Conservation (phyloP, 2,329 filamentous ascomycete species). For the Xylariales sp. region DNA sequence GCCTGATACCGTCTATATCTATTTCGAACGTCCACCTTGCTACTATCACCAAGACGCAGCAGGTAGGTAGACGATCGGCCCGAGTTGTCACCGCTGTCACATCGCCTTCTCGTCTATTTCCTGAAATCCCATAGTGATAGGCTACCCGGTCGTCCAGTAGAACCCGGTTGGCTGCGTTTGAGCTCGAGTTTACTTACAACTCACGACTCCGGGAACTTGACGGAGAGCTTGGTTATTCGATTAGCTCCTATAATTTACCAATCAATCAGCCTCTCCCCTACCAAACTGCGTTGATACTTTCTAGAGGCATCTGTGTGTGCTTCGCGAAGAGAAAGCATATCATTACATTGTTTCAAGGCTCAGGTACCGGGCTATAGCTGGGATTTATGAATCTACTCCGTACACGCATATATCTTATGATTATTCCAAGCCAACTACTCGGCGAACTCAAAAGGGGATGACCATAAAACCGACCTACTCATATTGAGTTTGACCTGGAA, state of each 20-base stretch:
- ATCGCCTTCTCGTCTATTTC: neutral
- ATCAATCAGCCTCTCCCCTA: neutral
- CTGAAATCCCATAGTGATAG: neutral
- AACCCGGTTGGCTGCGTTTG: neutral
- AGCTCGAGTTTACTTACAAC: neutral
- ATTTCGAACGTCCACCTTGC: neutral
- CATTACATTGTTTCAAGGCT: no score
- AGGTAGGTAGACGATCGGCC: neutral
- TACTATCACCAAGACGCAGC: neutral
- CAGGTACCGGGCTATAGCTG: neutral
- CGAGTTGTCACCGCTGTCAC: neutral
- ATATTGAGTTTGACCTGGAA: constrained; percentile 2
- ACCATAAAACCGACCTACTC: neutral
- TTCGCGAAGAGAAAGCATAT: neutral
- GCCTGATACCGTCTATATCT: neutral
- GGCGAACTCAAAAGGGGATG: constrained; percentile 2
- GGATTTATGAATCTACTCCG: neutral
- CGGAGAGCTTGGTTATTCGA: neutral
- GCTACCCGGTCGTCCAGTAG: neutral
- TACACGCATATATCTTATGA: constrained; percentile 2
- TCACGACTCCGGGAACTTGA: no score
- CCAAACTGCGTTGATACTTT: neutral
- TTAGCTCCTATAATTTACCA: neutral
- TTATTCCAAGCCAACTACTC: constrained; percentile 1
- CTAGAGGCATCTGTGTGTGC: neutral